Evolutionary conservation across 2,329 filamentous ascomycete species (phyloP), one percentile per base, ranked within the genome.

Genomic region (Clonostachys rosea): DNA sequence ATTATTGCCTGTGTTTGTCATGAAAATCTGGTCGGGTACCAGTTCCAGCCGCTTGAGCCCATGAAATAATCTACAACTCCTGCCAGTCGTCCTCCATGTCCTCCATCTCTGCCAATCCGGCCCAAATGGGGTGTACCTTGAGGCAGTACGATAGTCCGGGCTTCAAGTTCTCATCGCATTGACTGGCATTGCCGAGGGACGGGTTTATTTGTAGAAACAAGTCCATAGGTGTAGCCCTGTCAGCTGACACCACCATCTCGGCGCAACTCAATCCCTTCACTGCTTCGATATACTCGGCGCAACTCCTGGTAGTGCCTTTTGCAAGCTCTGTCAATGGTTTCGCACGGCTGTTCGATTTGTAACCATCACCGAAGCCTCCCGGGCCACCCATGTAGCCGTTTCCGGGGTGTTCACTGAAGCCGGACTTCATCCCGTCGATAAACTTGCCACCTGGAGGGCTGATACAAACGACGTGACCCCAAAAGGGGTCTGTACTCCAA

Each of bases 401-500:
- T 3, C 42, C 42, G 9, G 42, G 24, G 18, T 24, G 14, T 14
- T 14, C 10, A 8, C 37, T 37, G 33, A 45, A 49, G 24, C 24
- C 8, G 9, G 24, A 30, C 4, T 10, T 10, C 24, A 30, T 30
- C 24, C 10, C 24, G 24, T 30, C 24, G 24, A 30, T 30, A 10
- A 30, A 30, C 9, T 2, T 30, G 2, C 43, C 44, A n/a, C 47
- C 47, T 6, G 40, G 40, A 18, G 47, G 46, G 20, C 47, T 46
- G 33, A 51, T 45, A 44, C 52, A 54, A 45, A 54, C 9, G 2
- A 45, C 37, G 10, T 41, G 50, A 16, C 53, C 48, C 48, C 49
- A 54, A 35, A 50, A 51, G 12, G 53, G 47, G 8, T 46, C 46
- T 10, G 45, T 48, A 7, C 44, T 47, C 37, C 47, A 44, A 42